Evolutionary conservation across 371 early-diverging fungal species (phyloP).

Genomic region (Coemansia sp.): DNA sequence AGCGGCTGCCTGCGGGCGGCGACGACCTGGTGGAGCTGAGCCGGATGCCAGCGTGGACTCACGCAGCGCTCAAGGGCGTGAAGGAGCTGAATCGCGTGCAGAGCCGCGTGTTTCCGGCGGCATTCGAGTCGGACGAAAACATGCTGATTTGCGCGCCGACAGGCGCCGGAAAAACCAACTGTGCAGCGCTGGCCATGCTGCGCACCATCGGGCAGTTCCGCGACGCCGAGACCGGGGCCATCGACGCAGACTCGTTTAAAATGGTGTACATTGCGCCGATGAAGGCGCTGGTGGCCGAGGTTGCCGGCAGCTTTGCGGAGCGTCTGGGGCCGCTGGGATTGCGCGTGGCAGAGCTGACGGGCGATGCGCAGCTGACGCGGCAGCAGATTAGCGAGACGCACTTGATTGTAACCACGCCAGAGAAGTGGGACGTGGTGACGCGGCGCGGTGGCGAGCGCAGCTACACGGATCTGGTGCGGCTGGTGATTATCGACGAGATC

Average conservation of each 20-base stretch:
- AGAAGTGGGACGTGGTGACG: slow-evolving; percentile 99
- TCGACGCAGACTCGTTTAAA: slow-evolving; percentile 86
- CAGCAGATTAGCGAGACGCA: slow-evolving; percentile 93
- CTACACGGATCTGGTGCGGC: slow-evolving; percentile 86
- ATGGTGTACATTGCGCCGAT: slow-evolving; percentile 99
- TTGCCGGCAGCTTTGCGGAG: slow-evolving; percentile 86
- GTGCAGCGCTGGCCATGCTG: slow-evolving; percentile 95
- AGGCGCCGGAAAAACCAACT: slow-evolving; percentile 99
- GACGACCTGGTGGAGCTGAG: slow-evolving; percentile 66
- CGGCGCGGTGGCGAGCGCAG: slow-evolving; percentile 93
- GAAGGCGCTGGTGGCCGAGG: slow-evolving; percentile 99
- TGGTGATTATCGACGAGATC: slow-evolving; percentile 99
- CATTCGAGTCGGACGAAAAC: slow-evolving; percentile 89
- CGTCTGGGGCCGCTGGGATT: slow-evolving; percentile 82
- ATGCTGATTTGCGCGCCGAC: slow-evolving; percentile 99
- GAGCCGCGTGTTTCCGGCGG: slow-evolving; percentile 82
- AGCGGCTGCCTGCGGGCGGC: slow-evolving; percentile 61
- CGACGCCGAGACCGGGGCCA: slow-evolving; percentile 68
- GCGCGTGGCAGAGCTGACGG: slow-evolving; percentile 96
- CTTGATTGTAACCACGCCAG: slow-evolving; percentile 99
- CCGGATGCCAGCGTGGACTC: slow-evolving; percentile 86
- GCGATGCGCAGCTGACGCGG: slow-evolving; percentile 95
- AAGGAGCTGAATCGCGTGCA: slow-evolving; percentile 88
- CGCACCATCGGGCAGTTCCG: slow-evolving; percentile 79
- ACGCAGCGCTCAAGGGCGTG: slow-evolving; percentile 74